Evolutionary conservation across 495 filamentous ascomycete species (phyloP).

Genomic region (Xylaria cubensis): DNA sequence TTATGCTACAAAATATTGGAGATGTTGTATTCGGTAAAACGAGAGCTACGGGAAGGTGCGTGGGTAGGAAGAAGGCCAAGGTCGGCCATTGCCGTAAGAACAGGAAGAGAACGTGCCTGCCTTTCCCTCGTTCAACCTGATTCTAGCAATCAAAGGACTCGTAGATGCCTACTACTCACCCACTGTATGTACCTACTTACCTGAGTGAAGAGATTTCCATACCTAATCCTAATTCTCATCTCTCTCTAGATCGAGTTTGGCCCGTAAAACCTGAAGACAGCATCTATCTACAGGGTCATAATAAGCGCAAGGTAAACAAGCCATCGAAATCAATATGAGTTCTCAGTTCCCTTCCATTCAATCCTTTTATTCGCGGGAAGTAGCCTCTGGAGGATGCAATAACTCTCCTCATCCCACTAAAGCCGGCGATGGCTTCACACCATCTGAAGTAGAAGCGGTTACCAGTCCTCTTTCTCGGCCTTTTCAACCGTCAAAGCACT

Average conservation of each 20-base stretch:
- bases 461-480: conserved; percentile 47
- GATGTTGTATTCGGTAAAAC: not conserved
- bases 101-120: not conserved
- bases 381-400: conserved; percentile 25
- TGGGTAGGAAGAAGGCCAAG: not conserved
- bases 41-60: not conserved
- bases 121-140: not conserved
- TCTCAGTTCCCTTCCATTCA: conserved; percentile 55
- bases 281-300: not conserved
- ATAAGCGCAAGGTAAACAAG: not conserved
- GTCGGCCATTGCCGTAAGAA: not conserved
- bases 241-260: not conserved
- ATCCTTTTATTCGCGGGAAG: conserved; percentile 56
- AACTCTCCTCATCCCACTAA: not conserved
- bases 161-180: too few relatives aligned
- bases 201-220: not conserved
- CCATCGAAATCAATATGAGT: conserved; percentile 40
- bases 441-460: conserved; percentile 51
- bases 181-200: too few relatives aligned
- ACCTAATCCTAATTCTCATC: not conserved
- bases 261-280: not conserved
- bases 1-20: not conserved
- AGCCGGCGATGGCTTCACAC: conserved; percentile 58
- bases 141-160: not conserved
- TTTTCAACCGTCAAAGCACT: conserved; percentile 64